phyloP scores from a whole-genome alignment of 2,329 filamentous ascomycete genomes.

The Cytospora piceicola region DNA sequence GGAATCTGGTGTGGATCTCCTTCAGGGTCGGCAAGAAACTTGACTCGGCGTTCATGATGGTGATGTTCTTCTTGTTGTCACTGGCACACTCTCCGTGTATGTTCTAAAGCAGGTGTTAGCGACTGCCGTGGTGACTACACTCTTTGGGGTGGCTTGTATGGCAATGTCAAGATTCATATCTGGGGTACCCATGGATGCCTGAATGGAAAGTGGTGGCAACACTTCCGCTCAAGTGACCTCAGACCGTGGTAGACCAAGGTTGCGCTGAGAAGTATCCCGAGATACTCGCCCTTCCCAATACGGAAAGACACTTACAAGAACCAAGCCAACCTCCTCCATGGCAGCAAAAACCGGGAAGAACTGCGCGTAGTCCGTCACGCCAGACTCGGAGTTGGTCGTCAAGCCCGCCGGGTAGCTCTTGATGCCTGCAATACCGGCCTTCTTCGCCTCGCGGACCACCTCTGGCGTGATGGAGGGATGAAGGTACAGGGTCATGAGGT shows the following conservation, averaged over 20 bases:
- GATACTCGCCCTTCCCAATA: not conserved
- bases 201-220: too few species aligned
- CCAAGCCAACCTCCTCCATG: slow-evolving; percentile 80
- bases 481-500: slow-evolving; percentile 72
- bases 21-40: slow-evolving; percentile 80
- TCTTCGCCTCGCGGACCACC: slow-evolving; percentile 73
- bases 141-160: not conserved
- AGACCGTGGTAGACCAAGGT: too few species aligned
- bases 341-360: slow-evolving; percentile 84
- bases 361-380: slow-evolving; percentile 69
- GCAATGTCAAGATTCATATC: not conserved
- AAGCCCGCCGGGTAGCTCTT: slow-evolving; percentile 70
- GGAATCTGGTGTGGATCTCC: slow-evolving; percentile 75
- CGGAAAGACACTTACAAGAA: slow-evolving; percentile 33
- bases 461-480: slow-evolving; percentile 68
- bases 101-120: slow-evolving; percentile 58
- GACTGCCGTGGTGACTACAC: slow-evolving; percentile 44
- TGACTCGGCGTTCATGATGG: slow-evolving; percentile 70
- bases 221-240: too few species aligned
- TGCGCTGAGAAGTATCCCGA: not conserved
- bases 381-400: slow-evolving; percentile 69
- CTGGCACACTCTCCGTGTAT: slow-evolving; percentile 84
- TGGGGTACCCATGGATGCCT: too few species aligned
- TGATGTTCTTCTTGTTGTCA: slow-evolving; percentile 46
- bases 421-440: slow-evolving; percentile 71